Base-by-base conservation (phyloP, 2,329 filamentous ascomycete species). In the Penicillium glabrum region DNA sequence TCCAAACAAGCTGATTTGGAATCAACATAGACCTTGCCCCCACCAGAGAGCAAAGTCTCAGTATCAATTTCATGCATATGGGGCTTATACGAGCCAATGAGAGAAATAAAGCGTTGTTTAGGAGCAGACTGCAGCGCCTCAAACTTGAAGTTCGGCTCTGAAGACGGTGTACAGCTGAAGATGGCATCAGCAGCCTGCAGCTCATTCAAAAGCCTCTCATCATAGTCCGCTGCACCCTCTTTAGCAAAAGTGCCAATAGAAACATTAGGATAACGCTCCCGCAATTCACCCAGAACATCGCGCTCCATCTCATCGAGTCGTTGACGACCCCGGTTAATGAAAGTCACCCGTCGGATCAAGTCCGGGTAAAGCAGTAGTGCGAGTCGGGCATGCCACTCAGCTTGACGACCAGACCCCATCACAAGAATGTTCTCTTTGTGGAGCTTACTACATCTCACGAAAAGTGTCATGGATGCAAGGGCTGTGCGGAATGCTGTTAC, bases 401-500 rank as follows among this genome's bases (percentile, higher is more conserved):
- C 79, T 61, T 82, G 80, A 44, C 77, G 75, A 0, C 80, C 80
- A 0, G 79, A 77, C 9, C 80, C 80, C 57, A 82, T 80, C 1
- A 82, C 74, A 10, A 82, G 64, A 1, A 81, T 62, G 2, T 72
- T 70, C n/a, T 67, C 68, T 29, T 68, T 70, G 6, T 51, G 46
- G 3, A 72, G 52, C 8, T 64, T 56, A 1, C 51, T 51, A 54
- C 68, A 74, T 37, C 82, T 83, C 21, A 76, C 73, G 33, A 91
- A 79, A 0, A 91, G 80, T 26, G 87, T 86, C 53, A 88, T 84
- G 4, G 88, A 89, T 1, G 86, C 86, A 11, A 93, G 79, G 0
- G 90, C 89, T 0, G 91, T 95, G 58, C 91, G 86, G 73, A 93
- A 95, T 3, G 89, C 90, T 0, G 91, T 95, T 31, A 93, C 77